Evolutionary conservation across 2,329 filamentous ascomycete genomes (phyloP).

Genomic region (Rhytidhysteron rufulum): DNA sequence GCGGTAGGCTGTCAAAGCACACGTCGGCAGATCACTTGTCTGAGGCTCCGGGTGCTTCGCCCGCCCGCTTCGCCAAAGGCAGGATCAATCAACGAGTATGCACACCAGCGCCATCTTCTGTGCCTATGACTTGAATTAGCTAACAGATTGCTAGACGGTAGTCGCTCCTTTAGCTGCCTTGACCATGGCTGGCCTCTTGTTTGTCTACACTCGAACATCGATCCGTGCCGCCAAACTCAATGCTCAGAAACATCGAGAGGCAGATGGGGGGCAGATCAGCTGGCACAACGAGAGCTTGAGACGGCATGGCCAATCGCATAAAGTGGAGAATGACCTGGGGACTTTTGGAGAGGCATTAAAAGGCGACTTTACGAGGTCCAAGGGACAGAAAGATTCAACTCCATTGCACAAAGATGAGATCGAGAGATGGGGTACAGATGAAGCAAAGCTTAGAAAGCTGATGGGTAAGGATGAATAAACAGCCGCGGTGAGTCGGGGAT

Average conservation of each 20-base stretch:
- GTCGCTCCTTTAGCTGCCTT: conserved; percentile 61
- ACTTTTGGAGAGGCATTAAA: conserved; percentile 31
- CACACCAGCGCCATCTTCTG: not conserved
- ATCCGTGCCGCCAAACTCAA: conserved; percentile 65
- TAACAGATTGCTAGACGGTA: conserved; percentile 40
- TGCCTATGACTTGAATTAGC: not conserved
- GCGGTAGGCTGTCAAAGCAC: conserved; percentile 44
- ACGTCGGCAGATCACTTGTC: conserved; percentile 40
- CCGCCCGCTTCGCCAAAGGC: conserved; percentile 24
- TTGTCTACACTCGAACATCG: conserved; percentile 60
- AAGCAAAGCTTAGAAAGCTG: not conserved
- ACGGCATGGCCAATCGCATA: conserved; percentile 49
- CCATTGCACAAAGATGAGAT: too few species aligned
- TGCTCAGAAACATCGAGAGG: conserved; percentile 56
- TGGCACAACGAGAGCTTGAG: conserved; percentile 54
- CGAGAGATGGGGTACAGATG: not conserved
- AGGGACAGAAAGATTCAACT: conserved; percentile 4
- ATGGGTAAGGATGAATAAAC: not conserved
- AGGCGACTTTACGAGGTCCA: conserved; percentile 23
- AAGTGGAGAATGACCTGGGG: conserved; percentile 34
- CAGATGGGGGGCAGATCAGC: conserved; percentile 53
- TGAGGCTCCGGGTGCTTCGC: conserved; percentile 37
- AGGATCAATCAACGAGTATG: conserved; percentile 35
- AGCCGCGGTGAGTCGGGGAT: too few species aligned
- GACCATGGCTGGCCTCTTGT: conserved; percentile 58